Conservation (phyloP, 2,329 filamentous ascomycete species). For the Phialophora chinensis region DNA sequence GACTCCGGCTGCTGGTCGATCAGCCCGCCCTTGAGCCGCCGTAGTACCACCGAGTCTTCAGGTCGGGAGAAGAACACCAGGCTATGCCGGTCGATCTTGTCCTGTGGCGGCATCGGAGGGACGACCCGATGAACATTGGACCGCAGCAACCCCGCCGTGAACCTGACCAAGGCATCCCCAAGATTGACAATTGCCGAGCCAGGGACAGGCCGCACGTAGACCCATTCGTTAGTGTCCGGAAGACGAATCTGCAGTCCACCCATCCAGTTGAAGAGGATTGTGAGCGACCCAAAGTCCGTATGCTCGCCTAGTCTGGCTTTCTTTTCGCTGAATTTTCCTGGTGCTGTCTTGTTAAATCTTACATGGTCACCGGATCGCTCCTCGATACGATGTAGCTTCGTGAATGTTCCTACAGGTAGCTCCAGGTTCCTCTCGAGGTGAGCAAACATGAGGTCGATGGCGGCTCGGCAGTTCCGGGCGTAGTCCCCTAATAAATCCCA, state of each 20-base stretch:
- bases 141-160: conserved; percentile 50
- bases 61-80: conserved; percentile 62
- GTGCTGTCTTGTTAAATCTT: conserved; percentile 8
- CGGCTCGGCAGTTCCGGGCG: conserved; percentile 17
- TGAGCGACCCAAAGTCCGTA: conserved; percentile 55
- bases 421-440: conserved; percentile 15
- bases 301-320: conserved; percentile 37
- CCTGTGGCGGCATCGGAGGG: conserved; percentile 56
- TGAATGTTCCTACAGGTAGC: conserved; percentile 12
- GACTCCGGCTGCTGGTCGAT: conserved; percentile 15
- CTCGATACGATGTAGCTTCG: conserved; percentile 16
- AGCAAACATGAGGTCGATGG: conserved; percentile 20
- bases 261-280: conserved; percentile 48
- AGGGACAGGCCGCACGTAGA: conserved; percentile 58
- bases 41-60: conserved; percentile 10
- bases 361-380: conserved; percentile 15
- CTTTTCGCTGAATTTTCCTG: conserved; percentile 15
- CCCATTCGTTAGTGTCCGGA: conserved; percentile 14
- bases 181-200: conserved; percentile 55
- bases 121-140: conserved; percentile 58
- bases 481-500: conserved; percentile 12
- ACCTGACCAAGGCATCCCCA: conserved; percentile 53
- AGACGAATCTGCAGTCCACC: conserved; percentile 17
- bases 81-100: conserved; percentile 54
- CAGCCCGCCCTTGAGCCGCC: conserved; percentile 15